A percentile compares a stretch with the other conserved stretches of the same genome.
These are phyloP conservation scores for Przewalskia tangutica DNA, from an alignment of 257 asterid species.

Conservation along the genomic window DNA sequence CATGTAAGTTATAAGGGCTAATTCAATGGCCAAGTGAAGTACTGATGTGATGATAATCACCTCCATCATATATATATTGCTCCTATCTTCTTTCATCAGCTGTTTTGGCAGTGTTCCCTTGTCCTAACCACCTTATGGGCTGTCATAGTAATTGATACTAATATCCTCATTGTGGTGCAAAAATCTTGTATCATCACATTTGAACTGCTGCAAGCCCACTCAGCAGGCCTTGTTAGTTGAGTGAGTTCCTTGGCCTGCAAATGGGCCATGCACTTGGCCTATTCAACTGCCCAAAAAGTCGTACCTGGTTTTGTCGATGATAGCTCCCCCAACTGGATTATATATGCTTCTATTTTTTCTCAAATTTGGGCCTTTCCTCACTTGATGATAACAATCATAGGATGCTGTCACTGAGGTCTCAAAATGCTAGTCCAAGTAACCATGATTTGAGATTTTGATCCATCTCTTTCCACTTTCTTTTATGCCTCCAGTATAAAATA, in stretches of 20 bases:
- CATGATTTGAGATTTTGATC: neutral
- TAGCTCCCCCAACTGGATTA: neutral
- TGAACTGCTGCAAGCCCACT: neutral
- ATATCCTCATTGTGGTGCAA: neutral
- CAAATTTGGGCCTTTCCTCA: neutral
- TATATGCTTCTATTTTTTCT: neutral
- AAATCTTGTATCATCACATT: neutral
- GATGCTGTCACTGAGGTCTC: neutral
- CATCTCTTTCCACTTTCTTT: neutral
- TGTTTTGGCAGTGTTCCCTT: neutral
- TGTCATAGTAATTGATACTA: neutral
- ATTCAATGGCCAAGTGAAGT: neutral
- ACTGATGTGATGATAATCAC: neutral
- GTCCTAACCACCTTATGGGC: neutral
- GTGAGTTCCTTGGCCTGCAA: neutral
- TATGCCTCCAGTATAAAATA: neutral
- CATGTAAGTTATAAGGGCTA: neutral
- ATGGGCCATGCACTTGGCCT: neutral
- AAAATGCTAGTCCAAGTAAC: neutral
- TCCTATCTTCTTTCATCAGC: neutral
- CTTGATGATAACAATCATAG: neutral
- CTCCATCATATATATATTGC: neutral
- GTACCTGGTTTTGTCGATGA: neutral
- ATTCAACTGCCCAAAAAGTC: neutral
- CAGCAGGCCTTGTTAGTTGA: neutral